phyloP scores from a whole-genome alignment of 2,329 filamentous ascomycete genomes.

The Onygenales sp. region DNA sequence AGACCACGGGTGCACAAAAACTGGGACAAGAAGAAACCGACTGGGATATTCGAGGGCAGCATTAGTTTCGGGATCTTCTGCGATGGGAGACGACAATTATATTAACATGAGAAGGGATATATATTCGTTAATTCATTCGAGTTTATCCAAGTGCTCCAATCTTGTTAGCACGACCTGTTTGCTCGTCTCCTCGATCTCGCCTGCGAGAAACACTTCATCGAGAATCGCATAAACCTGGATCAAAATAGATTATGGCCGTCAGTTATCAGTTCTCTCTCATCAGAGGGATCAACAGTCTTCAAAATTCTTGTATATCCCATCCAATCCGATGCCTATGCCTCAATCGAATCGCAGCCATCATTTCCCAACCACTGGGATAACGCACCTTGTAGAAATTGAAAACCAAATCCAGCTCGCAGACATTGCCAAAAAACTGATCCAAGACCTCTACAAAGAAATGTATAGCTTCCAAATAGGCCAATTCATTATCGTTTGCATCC shows the following conservation, averaged over 20 bases:
- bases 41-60: neutral
- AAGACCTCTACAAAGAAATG: constrained; percentile 99
- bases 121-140: constrained; percentile 53
- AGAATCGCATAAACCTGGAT: constrained; percentile 85
- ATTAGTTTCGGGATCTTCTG: too few species aligned
- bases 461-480: constrained; percentile 93
- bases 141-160: constrained; percentile 89
- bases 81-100: too few species aligned
- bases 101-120: neutral
- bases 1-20: too few species aligned
- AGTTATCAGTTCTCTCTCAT: constrained; percentile 2
- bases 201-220: constrained; percentile 94
- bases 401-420: constrained; percentile 89
- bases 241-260: neutral
- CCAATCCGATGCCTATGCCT: neutral
- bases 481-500: constrained; percentile 96
- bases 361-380: neutral
- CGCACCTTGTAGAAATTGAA: constrained; percentile 62
- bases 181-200: constrained; percentile 97
- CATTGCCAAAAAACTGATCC: constrained; percentile 97
- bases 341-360: neutral
- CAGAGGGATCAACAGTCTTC: too few species aligned
- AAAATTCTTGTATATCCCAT: neutral
- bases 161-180: constrained; percentile 95
- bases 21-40: too few species aligned